phyloP scores from a whole-genome alignment of 2,329 filamentous ascomycete species.

The Apiospora kogelbergensis region DNA sequence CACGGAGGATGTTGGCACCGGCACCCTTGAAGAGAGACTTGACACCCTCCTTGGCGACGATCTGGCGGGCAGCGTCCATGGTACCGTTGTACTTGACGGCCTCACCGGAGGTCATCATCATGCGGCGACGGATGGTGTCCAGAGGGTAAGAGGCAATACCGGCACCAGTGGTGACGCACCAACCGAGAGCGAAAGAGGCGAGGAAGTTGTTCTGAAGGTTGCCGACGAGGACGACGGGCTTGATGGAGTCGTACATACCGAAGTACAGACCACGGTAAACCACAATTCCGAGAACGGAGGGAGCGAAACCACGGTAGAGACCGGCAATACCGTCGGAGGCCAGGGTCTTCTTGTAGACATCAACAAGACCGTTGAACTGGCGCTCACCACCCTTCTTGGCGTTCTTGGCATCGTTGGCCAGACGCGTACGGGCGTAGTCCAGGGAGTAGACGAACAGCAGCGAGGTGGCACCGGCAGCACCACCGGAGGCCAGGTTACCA shows the following conservation, averaged over 20 bases:
- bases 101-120: constrained; percentile 99
- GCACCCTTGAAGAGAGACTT: constrained; percentile 99
- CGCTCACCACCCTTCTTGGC: constrained; percentile 95
- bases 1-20: constrained; percentile 99
- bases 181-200: constrained; percentile 97
- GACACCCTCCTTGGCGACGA: constrained; percentile 95
- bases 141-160: constrained; percentile 99
- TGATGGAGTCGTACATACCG: constrained; percentile 99
- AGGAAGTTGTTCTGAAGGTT: constrained; percentile 97
- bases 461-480: constrained; percentile 99
- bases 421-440: constrained; percentile 99
- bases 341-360: constrained; percentile 99
- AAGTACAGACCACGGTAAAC: constrained; percentile 99
- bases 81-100: constrained; percentile 99
- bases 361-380: constrained; percentile 99
- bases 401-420: constrained; percentile 99
- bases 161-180: constrained; percentile 99
- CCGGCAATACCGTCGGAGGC: constrained; percentile 97
- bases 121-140: constrained; percentile 99
- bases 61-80: constrained; percentile 92
- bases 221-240: constrained; percentile 95
- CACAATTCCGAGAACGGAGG: constrained; percentile 97
- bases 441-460: constrained; percentile 99
- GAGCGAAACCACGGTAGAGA: constrained; percentile 99
- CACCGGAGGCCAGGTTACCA: constrained; percentile 99